Evolutionary conservation across 768 basidiomycete species (phyloP).

Genomic region (Auriscalpium microsporum): DNA sequence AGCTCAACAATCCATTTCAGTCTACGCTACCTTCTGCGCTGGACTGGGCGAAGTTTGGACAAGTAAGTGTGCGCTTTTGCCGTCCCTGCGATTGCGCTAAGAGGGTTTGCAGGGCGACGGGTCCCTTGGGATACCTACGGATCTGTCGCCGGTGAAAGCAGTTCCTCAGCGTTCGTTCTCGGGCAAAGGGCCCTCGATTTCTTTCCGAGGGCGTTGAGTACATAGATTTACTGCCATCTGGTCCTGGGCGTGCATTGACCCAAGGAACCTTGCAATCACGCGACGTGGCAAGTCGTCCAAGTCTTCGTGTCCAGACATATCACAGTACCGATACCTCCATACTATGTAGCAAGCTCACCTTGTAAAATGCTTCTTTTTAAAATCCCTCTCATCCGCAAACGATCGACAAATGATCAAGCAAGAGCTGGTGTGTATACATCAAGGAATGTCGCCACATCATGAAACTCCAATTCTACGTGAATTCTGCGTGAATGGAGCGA

Average conservation of each 20-base stretch:
- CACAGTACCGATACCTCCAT: no score
- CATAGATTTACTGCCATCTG: background rate
- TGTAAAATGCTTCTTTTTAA: no score
- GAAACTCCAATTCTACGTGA: slow-evolving; percentile 78
- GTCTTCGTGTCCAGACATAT: background rate
- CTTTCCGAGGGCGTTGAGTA: background rate
- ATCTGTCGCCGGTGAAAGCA: slow-evolving; percentile 12
- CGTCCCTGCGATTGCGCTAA: background rate
- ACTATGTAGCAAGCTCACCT: no score
- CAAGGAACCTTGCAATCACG: background rate
- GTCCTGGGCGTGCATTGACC: background rate
- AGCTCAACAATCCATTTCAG: slow-evolving; percentile 10
- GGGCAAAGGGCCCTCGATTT: background rate
- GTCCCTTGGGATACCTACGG: slow-evolving; percentile 6
- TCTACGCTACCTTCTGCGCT: slow-evolving; percentile 5
- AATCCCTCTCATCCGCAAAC: no score
- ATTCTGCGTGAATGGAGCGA: slow-evolving; percentile 66
- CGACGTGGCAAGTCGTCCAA: background rate
- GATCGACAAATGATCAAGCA: no score
- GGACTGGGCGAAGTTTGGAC: slow-evolving; percentile 11
- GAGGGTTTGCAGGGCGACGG: slow-evolving; percentile 8
- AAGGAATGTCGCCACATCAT: slow-evolving; percentile 63
- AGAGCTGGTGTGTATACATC: no score
- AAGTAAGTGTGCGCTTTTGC: slow-evolving; percentile 1
- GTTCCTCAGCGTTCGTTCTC: background rate